Conservation (phyloP, 2,329 filamentous ascomycete species). For the Fusarium sp. region DNA sequence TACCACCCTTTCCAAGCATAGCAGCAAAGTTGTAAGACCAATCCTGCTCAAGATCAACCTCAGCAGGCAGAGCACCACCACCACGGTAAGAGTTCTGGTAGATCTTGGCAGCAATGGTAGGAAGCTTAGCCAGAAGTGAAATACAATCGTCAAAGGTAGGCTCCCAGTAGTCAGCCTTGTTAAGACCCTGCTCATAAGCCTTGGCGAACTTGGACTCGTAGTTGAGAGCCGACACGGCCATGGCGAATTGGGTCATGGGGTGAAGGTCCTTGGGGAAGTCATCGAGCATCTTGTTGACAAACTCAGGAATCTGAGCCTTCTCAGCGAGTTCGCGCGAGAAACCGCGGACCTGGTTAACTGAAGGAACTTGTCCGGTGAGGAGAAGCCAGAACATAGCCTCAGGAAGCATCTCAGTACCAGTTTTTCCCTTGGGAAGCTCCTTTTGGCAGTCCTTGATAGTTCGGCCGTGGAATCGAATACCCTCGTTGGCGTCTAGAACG, state of each 20-base stretch:
- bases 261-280: constrained; percentile 90
- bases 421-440: constrained; percentile 90
- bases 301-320: constrained; percentile 83
- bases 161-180: constrained; percentile 99
- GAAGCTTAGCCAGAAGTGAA: constrained; percentile 92
- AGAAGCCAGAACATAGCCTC: constrained; percentile 99
- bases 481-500: constrained; percentile 94
- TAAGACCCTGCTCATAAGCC: constrained; percentile 88
- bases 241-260: constrained; percentile 98
- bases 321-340: constrained; percentile 90
- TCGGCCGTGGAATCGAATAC: constrained; percentile 96
- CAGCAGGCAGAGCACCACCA: constrained; percentile 76
- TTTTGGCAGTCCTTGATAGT: constrained; percentile 98
- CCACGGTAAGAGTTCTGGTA: constrained; percentile 91
- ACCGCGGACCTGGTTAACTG: constrained; percentile 80
- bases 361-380: constrained; percentile 91
- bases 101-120: constrained; percentile 96
- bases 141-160: constrained; percentile 97
- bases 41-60: constrained; percentile 86
- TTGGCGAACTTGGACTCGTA: constrained; percentile 94
- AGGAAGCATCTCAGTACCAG: constrained; percentile 95
- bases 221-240: constrained; percentile 94
- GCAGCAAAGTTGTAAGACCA: constrained; percentile 99
- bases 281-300: constrained; percentile 89
- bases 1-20: constrained; percentile 90